phyloP scores from a whole-genome alignment of 1,284 basidiomycete genomes.

The Trametes hirsuta region DNA sequence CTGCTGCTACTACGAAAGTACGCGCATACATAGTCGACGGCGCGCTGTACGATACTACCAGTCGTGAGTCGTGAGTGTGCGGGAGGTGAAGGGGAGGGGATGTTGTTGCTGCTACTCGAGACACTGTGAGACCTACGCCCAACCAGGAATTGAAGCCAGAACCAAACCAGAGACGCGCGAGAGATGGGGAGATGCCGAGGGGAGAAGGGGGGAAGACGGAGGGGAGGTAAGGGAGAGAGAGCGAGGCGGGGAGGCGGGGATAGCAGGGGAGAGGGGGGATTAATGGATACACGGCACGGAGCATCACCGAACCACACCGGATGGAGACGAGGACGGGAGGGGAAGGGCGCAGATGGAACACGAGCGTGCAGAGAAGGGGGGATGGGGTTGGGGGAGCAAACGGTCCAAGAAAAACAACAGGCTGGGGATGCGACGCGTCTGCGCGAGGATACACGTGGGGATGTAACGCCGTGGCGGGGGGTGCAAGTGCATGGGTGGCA shows the following conservation, averaged over 20 bases:
- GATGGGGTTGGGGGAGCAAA: neutral
- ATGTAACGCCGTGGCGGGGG: slow-evolving; percentile 8
- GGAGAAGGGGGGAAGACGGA: neutral
- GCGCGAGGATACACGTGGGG: slow-evolving; percentile 17
- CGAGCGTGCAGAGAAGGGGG: slow-evolving; percentile 3
- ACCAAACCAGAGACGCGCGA: too few relatives aligned
- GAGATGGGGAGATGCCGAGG: too few relatives aligned
- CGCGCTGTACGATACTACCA: neutral
- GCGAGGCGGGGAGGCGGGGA: neutral
- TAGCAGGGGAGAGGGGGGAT: neutral
- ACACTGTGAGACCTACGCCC: neutral
- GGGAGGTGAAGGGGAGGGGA: too few relatives aligned
- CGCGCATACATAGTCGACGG: neutral
- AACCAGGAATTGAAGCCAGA: neutral
- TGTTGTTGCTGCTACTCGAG: neutral
- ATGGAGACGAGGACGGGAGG: neutral
- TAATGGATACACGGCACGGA: slow-evolving; percentile 16
- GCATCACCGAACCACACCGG: slow-evolving; percentile 10
- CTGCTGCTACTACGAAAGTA: neutral
- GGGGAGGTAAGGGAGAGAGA: neutral
- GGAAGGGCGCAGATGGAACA: slow-evolving; percentile 12
- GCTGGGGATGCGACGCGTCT: slow-evolving; percentile 4
- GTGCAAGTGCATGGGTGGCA: slow-evolving; percentile 4
- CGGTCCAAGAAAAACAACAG: slow-evolving; percentile 21
- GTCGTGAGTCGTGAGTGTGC: too few relatives aligned